These are phyloP conservation scores for Singerocomus inundabilis DNA, from an alignment of 1,284 basidiomycete species.

Conservation along the genomic window DNA sequence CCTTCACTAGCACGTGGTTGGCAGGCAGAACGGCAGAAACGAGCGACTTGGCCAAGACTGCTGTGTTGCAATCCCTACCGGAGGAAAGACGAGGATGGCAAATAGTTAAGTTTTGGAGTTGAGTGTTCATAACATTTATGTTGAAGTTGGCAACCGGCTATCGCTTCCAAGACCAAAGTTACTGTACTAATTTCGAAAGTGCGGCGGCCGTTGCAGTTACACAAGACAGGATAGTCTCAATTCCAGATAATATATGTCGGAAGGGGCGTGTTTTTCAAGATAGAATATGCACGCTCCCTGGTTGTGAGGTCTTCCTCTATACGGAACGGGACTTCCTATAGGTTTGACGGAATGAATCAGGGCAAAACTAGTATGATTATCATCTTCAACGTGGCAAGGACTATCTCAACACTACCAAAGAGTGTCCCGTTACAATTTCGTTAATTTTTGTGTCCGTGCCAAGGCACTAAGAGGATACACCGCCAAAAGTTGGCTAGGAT, in stretches of 20 bases:
- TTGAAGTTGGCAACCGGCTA: too few relatives aligned
- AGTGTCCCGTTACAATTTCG: not conserved
- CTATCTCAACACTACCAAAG: not conserved
- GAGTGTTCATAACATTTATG: slow-evolving; percentile 7
- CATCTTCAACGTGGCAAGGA: not conserved
- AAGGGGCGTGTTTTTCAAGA: too few relatives aligned
- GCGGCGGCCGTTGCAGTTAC: too few relatives aligned
- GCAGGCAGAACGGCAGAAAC: slow-evolving; percentile 34
- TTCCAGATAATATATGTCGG: too few relatives aligned
- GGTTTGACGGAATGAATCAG: too few relatives aligned
- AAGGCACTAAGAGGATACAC: not conserved
- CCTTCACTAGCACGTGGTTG: slow-evolving; percentile 54
- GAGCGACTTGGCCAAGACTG: slow-evolving; percentile 24
- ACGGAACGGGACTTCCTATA: too few relatives aligned
- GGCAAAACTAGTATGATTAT: not conserved
- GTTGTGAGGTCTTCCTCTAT: too few relatives aligned
- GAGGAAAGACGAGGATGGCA: slow-evolving; percentile 36
- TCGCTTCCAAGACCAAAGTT: too few relatives aligned
- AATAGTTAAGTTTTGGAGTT: slow-evolving; percentile 26
- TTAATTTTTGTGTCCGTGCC: not conserved
- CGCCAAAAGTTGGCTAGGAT: not conserved
- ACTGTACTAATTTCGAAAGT: too few relatives aligned
- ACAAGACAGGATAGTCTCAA: too few relatives aligned
- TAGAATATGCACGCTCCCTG: too few relatives aligned
- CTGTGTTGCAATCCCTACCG: slow-evolving; percentile 18